Percentiles rank a stretch among this genome's conserved stretches.
Evolutionary conservation across 1,284 basidiomycete genomes (phyloP).

Genomic region (Vanrija pseudolonga): DNA sequence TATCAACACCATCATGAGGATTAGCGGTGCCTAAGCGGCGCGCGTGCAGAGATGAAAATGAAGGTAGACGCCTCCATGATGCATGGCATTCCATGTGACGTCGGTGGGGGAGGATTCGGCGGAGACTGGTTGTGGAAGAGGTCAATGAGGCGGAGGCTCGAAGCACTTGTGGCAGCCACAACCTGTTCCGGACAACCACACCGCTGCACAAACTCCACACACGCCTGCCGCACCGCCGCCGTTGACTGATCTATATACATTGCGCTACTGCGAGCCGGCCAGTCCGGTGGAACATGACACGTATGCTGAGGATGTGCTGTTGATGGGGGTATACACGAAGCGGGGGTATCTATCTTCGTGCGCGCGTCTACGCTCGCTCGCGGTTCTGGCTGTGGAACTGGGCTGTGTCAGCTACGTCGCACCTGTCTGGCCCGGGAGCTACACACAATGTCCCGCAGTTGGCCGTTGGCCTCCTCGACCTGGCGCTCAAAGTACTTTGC

Average conservation of each 20-base stretch:
- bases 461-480: constrained; percentile 78
- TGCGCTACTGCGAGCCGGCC: no score
- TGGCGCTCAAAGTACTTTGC: constrained; percentile 85
- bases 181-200: neutral
- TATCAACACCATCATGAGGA: constrained; percentile 67
- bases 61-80: no score
- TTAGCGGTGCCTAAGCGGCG: no score
- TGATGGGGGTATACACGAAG: neutral
- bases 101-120: no score
- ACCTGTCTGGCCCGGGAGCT: neutral
- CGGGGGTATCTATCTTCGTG: neutral
- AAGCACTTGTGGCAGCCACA: no score
- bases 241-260: no score
- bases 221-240: no score
- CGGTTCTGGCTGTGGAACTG: constrained; percentile 48
- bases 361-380: constrained; percentile 5
- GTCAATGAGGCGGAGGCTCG: neutral
- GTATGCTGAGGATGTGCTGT: neutral
- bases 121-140: neutral
- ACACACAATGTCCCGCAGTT: constrained; percentile 79
- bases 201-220: neutral
- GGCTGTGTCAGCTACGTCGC: constrained; percentile 3
- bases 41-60: no score
- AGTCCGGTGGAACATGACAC: neutral
- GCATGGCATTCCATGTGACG: no score